These are phyloP conservation scores for Heterobasidion parviporum DNA, from an alignment of 1,284 basidiomycete species.

Conservation along the genomic window DNA sequence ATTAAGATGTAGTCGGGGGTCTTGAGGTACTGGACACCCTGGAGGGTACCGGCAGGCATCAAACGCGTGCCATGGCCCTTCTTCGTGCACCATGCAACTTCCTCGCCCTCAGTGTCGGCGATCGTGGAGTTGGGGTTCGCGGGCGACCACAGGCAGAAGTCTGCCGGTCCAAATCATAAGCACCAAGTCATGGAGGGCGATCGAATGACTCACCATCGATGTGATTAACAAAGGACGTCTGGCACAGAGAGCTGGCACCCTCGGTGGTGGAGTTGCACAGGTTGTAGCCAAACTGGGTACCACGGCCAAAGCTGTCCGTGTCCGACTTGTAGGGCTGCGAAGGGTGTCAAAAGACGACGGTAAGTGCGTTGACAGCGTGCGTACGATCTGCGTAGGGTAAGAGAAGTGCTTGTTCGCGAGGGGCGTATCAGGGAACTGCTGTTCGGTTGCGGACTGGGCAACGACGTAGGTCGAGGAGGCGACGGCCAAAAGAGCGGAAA, in stretches of 20 bases:
- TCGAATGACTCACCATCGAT: neutral
- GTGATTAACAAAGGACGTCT: conserved; percentile 40
- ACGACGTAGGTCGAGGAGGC: conserved; percentile 23
- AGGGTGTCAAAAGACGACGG: neutral
- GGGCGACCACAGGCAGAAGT: conserved; percentile 62
- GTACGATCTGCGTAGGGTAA: conserved; percentile 41
- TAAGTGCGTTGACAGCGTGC: conserved; percentile 10
- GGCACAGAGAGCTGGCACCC: conserved; percentile 49
- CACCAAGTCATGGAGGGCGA: neutral
- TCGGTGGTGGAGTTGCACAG: conserved; percentile 64
- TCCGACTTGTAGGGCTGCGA: conserved; percentile 50
- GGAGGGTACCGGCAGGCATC: conserved; percentile 54
- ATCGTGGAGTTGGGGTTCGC: conserved; percentile 38
- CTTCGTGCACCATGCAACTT: conserved; percentile 71
- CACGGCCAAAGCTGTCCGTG: conserved; percentile 40
- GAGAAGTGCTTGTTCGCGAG: conserved; percentile 43
- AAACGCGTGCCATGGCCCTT: conserved; percentile 55
- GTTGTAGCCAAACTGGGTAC: conserved; percentile 58
- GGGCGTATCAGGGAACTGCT: conserved; percentile 34
- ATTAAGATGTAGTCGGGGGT: conserved; percentile 62
- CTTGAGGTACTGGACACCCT: conserved; percentile 57
- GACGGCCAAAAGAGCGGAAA: conserved; percentile 32
- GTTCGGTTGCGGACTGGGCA: conserved; percentile 25
- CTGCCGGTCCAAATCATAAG: conserved; percentile 18
- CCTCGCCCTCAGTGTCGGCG: conserved; percentile 57